Evolutionary conservation across 139 green algal species (phyloP).

Genomic region (Picochlorum sp.): DNA sequence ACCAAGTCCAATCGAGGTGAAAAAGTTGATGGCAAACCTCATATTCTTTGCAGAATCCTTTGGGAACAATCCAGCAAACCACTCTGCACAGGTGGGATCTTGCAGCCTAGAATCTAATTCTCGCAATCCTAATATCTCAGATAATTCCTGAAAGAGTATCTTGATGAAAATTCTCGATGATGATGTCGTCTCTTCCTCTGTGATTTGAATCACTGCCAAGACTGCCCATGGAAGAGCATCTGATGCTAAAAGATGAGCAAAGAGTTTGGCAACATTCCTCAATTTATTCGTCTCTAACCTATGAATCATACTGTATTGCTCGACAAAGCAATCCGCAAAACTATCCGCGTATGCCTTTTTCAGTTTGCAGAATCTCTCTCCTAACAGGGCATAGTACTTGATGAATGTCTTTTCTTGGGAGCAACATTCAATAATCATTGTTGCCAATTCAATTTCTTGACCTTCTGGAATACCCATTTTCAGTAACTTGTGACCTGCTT

Average conservation of each 20-base stretch:
- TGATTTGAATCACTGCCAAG: constrained; percentile 76
- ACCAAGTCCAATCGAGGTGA: constrained; percentile 96
- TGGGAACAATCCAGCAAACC: constrained; percentile 85
- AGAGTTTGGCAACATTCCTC: constrained; percentile 94
- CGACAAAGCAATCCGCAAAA: constrained; percentile 85
- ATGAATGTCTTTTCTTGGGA: constrained; percentile 63
- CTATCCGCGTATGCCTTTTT: constrained; percentile 60
- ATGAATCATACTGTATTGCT: constrained; percentile 94
- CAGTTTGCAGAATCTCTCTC: constrained; percentile 84
- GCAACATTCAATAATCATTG: constrained; percentile 98
- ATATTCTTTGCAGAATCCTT: constrained; percentile 74
- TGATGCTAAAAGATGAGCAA: constrained; percentile 83
- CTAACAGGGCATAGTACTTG: constrained; percentile 91
- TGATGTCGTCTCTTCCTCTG: constrained; percentile 96
- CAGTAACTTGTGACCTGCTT: constrained; percentile 99
- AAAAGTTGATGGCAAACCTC: constrained; percentile 99
- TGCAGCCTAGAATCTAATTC: constrained; percentile 76
- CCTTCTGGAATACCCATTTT: constrained; percentile 69
- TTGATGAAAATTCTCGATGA: constrained; percentile 98
- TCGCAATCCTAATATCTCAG: constrained; percentile 80
- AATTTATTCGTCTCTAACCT: constrained; percentile 99
- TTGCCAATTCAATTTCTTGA: constrained; percentile 78
- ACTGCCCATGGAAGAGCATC: constrained; percentile 85
- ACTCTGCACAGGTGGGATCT: constrained; percentile 46
- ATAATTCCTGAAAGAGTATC: constrained; percentile 95